Base-by-base conservation (phyloP, 2,329 filamentous ascomycete species). In the Fusarium vanettenii region DNA sequence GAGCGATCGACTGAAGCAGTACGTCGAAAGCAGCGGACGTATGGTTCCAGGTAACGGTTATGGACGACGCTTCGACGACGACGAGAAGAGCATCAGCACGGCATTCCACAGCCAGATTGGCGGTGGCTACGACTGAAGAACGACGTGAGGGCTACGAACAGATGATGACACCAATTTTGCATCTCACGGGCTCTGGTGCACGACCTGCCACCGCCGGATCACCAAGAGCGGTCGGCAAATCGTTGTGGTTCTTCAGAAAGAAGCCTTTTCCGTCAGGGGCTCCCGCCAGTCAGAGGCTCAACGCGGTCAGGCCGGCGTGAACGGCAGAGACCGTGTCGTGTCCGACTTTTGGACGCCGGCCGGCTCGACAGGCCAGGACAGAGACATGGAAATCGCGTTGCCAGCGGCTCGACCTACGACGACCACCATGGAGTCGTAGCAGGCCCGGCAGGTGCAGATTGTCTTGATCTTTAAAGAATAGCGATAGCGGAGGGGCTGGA, bases 101-200 rank as follows among this genome's bases (percentile, higher is more conserved):
- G 95, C 95, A 59, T 99, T 98, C 85, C 95, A 96, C 71, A 98
- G 95, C 86, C 97, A 98, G 84, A 92, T 98, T 76, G 95, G 94
- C 73, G 87, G 88, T 22, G 87, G 87, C 69, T 89, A 88, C 75
- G 87, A 89, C 80, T 89, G 87, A 89, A 80, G 62, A 72, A 77
- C 63, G 31, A 66, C 41, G 65, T 70, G 73, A 79, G 73, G 67
- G 70, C 70, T 70, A 79, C 69, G 73, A 78, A 71, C 76, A 78
- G 75, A 74, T 76, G 79, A 80, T 78, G 75, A 74, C 64, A 70
- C 72, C 66, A 69, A 72, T 73, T 79, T 79, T 79, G 74, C 78
- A 79, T 79, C 76, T 71, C 64, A 71, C 66, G 66, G 78, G 72
- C 75, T 77, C 72, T 77, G 71, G 72, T 74, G 67, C 70, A 78